Base-by-base conservation (phyloP, 108 stramenopile species). In the Cyclotella choctawhatcheeana region DNA sequence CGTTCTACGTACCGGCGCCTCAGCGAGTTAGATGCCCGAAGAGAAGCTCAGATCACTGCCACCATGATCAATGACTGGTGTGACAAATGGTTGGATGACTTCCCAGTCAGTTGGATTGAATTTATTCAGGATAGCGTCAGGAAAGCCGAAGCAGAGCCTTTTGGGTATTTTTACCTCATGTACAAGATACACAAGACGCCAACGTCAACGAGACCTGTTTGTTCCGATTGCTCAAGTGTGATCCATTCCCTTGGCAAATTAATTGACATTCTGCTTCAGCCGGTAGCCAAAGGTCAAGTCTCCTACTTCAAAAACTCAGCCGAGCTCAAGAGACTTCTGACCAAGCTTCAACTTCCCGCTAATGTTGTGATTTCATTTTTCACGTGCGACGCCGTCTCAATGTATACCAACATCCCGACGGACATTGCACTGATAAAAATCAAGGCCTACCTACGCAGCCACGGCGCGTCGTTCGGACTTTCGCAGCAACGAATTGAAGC, bases 351-450 rank as follows among this genome's bases (percentile, higher is more conserved):
- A 13, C 5, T 27, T 7, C 27, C 25, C 3, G 10, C 29, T 2
- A 69, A 61, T 7, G 56, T n/a, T n/a, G n/a, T n/a, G n/a, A n/a
- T 25, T 5, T 25, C 24, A 20, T 13, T 76, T 10, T 69, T 69
- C 34, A 32, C 67, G 0, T 44, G 33, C 10, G 74, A 76, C 12
- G 74, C 74, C 0, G 24, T n/a, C 1, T 45, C 67, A 25, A 76
- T 76, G 75, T 76, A 76, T 59, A 69, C 75, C 31, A 62, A 69
- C 59, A 76, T 76, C 6, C 21, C 40, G 20, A 62, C 68, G 5
- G 43, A 65, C 26, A 24, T 31, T 3, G 48, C 64, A 2, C 64
- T 65, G 7, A 2, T 3, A 14, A 50, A n/a, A n/a, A 47, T 65
- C 5, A 27, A 32, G 21, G 16, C 32, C 7, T 74, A 44, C 26